These are phyloP conservation scores for Setaria italica DNA, from an alignment of 202 grass and related monocot species.

Conservation along the genomic window DNA sequence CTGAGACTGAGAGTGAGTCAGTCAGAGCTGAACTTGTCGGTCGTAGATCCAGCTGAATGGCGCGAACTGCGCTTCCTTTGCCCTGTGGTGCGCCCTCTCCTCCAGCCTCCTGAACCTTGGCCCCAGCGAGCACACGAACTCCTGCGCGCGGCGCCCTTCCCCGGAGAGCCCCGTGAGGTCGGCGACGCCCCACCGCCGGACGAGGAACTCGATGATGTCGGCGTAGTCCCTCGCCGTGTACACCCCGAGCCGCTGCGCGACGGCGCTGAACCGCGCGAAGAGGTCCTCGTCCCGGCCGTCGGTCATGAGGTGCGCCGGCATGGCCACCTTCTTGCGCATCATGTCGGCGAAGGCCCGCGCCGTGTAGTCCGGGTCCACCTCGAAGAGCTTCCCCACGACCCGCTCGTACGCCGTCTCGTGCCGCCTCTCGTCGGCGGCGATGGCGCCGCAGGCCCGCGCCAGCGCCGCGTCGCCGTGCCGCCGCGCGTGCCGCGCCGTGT, in stretches of 20 bases:
- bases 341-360: conserved; percentile 60
- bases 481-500: conserved; percentile 62
- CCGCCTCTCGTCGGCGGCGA: conserved; percentile 75
- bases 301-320: conserved; percentile 75
- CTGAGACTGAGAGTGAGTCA: no score
- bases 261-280: conserved; percentile 56
- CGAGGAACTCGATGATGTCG: conserved; percentile 71
- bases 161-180: conserved; percentile 52
- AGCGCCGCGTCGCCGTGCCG: conserved; percentile 51
- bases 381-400: conserved; percentile 60
- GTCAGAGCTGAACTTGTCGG: conserved; percentile 59
- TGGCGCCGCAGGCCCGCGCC: conserved; percentile 66
- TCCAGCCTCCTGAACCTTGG: conserved; percentile 58
- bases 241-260: conserved; percentile 57
- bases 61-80: conserved; percentile 33
- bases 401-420: conserved; percentile 70
- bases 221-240: conserved; percentile 72
- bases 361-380: conserved; percentile 65
- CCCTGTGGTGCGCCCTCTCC: conserved; percentile 54
- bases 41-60: conserved; percentile 69
- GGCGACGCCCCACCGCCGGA: conserved; percentile 49
- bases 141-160: conserved; percentile 56
- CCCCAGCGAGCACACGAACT: conserved; percentile 57
- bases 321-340: conserved; percentile 70
- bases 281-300: conserved; percentile 55